A percentile compares a stretch with the other conserved stretches of the same genome.
These are phyloP conservation scores for Balamuthia mandrillaris DNA, from an alignment of 208 protist species.

Conservation along the genomic window DNA sequence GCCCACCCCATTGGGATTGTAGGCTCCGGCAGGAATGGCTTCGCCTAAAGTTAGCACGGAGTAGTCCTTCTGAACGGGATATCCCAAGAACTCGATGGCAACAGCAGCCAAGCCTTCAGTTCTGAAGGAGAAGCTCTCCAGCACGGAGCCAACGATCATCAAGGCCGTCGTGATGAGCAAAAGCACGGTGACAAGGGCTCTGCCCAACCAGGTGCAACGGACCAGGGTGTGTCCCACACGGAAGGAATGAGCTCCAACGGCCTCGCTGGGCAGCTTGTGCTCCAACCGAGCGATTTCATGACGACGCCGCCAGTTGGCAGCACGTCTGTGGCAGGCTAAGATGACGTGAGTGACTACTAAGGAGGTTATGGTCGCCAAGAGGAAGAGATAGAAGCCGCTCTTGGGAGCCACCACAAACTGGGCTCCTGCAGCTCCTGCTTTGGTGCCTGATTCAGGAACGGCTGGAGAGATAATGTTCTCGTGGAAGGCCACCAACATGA, in stretches of 20 bases:
- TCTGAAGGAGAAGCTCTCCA: constrained; percentile 46
- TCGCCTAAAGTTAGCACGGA: constrained; percentile 43
- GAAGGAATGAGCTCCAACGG: not conserved
- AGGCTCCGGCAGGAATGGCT: constrained; percentile 3
- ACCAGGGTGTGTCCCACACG: not conserved
- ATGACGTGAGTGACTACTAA: constrained; percentile 57
- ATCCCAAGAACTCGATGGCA: constrained; percentile 26
- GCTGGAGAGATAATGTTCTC: not conserved
- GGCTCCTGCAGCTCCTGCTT: not conserved
- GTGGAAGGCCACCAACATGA: constrained; percentile 84
- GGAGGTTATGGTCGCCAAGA: constrained; percentile 59
- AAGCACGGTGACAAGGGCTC: not conserved
- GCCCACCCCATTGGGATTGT: not conserved
- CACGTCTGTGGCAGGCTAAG: constrained; percentile 41
- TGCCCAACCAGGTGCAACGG: not conserved
- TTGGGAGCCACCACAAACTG: constrained; percentile 48
- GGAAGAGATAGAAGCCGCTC: constrained; percentile 57
- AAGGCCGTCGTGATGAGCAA: constrained; percentile 25
- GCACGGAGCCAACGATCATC: constrained; percentile 25
- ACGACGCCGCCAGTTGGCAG: not conserved
- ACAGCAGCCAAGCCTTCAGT: constrained; percentile 32
- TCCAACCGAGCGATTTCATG: not conserved
- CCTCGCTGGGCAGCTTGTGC: not conserved
- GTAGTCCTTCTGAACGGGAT: constrained; percentile 5
- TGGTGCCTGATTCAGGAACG: constrained; percentile 6